These are phyloP conservation scores for Acacia pycnantha DNA, from an alignment of 331 rosid genomes.

Conservation along the genomic window DNA sequence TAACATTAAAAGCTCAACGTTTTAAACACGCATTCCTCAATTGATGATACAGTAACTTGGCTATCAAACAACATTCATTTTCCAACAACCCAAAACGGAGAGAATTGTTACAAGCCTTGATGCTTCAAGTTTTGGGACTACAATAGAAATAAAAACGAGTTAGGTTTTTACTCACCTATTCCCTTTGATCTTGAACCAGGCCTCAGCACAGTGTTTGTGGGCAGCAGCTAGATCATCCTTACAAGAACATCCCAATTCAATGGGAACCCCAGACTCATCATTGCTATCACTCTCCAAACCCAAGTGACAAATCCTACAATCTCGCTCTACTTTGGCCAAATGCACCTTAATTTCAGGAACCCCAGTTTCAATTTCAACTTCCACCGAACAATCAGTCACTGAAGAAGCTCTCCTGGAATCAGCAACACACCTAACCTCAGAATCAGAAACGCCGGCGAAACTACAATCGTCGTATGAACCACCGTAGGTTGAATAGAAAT, in stretches of 20 bases:
- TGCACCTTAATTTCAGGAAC: slow-evolving; percentile 62
- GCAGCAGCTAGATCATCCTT: slow-evolving; percentile 75
- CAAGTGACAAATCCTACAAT: slow-evolving; percentile 81
- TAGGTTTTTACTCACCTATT: slow-evolving; percentile 56
- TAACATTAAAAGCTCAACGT: not conserved
- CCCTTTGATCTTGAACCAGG: slow-evolving; percentile 82
- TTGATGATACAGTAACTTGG: not conserved
- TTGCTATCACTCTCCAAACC: slow-evolving; percentile 74
- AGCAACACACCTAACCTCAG: slow-evolving; percentile 36
- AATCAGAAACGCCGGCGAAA: slow-evolving; percentile 48
- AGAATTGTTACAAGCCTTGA: not conserved
- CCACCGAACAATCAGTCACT: slow-evolving; percentile 54
- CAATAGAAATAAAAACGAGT: slow-evolving; percentile 2
- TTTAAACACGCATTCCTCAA: not conserved
- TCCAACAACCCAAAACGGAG: not conserved
- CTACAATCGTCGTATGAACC: slow-evolving; percentile 73
- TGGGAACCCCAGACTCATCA: slow-evolving; percentile 61
- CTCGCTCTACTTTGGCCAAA: slow-evolving; percentile 65
- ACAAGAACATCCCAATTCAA: slow-evolving; percentile 80
- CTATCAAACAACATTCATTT: not conserved
- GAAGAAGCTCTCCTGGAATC: slow-evolving; percentile 56
- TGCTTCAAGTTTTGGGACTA: not conserved
- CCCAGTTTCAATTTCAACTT: slow-evolving; percentile 52
- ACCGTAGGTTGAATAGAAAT: slow-evolving; percentile 69
- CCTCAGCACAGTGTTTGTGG: slow-evolving; percentile 78